phyloP scores from a whole-genome alignment of 495 filamentous ascomycete species.

The Penicillium longicatenatum region DNA sequence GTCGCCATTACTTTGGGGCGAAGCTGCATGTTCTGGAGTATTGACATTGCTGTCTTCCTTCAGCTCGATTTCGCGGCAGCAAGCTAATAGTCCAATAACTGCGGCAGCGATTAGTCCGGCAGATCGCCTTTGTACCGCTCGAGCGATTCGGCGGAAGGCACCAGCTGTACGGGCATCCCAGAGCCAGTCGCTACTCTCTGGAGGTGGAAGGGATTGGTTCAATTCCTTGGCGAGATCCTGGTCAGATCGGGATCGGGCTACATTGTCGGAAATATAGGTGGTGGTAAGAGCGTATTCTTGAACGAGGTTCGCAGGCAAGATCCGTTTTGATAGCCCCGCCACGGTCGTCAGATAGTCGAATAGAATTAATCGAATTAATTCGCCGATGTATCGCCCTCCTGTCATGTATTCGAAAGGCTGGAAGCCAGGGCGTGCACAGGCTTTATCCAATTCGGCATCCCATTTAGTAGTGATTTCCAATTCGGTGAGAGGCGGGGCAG shows the following conservation, averaged over 20 bases:
- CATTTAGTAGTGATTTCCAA: slow-evolving; percentile 67
- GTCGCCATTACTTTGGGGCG: slow-evolving; percentile 32
- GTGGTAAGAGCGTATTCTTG: slow-evolving; percentile 67
- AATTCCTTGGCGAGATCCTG: slow-evolving; percentile 53
- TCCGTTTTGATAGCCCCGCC: slow-evolving; percentile 32
- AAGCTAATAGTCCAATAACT: slow-evolving; percentile 66
- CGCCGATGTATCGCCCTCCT: slow-evolving; percentile 78
- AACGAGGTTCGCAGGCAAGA: slow-evolving; percentile 59
- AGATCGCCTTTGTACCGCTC: slow-evolving; percentile 66
- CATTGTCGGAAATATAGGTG: slow-evolving; percentile 66
- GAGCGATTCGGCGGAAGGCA: slow-evolving; percentile 61
- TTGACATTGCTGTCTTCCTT: slow-evolving; percentile 45
- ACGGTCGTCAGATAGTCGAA: slow-evolving; percentile 62
- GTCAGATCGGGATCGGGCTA: slow-evolving; percentile 50
- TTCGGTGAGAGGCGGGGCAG: slow-evolving; percentile 63
- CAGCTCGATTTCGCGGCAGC: slow-evolving; percentile 63
- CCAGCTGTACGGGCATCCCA: slow-evolving; percentile 62
- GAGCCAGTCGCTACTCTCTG: slow-evolving; percentile 46
- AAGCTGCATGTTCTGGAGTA: slow-evolving; percentile 36
- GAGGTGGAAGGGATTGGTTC: slow-evolving; percentile 53
- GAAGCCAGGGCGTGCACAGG: slow-evolving; percentile 73
- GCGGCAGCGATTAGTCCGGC: slow-evolving; percentile 73
- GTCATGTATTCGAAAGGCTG: slow-evolving; percentile 91
- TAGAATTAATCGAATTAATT: slow-evolving; percentile 73
- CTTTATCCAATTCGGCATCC: slow-evolving; percentile 66